phyloP scores from a whole-genome alignment of 495 filamentous ascomycete genomes.

The Tuber umbilicatum region DNA sequence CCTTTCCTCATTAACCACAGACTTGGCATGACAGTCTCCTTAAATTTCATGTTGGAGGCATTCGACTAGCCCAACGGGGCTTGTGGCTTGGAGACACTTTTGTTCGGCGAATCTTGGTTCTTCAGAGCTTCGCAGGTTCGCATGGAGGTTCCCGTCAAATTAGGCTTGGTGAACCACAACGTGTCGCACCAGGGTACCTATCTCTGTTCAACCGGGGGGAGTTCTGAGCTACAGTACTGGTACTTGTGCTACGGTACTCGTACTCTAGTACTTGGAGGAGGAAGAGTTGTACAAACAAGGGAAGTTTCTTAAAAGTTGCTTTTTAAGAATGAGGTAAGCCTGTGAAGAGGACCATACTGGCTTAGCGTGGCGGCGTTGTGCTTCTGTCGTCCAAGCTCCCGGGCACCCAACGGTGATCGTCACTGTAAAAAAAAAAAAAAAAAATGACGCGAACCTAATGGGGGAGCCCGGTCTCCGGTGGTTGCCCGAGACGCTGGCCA shows the following conservation, averaged over 20 bases:
- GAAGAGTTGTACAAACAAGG: constrained; percentile 23
- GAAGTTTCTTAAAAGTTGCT: background rate
- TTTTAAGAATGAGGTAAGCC: constrained; percentile 31
- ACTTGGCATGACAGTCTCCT: background rate
- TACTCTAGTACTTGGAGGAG: too few species aligned
- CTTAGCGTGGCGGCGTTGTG: constrained; percentile 16
- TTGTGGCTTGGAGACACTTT: constrained; percentile 2
- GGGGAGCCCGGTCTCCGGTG: background rate
- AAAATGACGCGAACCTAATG: background rate
- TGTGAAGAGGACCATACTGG: constrained; percentile 12
- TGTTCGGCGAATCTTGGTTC: background rate
- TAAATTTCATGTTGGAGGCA: background rate
- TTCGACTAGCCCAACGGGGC: background rate
- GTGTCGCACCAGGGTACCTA: background rate
- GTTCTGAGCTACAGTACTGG: background rate
- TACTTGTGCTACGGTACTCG: background rate
- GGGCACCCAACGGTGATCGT: constrained; percentile 32
- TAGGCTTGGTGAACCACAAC: background rate
- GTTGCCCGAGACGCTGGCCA: background rate
- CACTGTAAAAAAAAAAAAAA: constrained; percentile 1
- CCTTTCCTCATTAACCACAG: background rate
- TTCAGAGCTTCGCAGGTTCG: background rate
- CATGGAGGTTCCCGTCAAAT: background rate
- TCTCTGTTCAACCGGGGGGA: background rate
- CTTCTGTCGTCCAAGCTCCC: constrained; percentile 12